Conservation (phyloP, 495 filamentous ascomycete species). For the Daldinia grandis region DNA sequence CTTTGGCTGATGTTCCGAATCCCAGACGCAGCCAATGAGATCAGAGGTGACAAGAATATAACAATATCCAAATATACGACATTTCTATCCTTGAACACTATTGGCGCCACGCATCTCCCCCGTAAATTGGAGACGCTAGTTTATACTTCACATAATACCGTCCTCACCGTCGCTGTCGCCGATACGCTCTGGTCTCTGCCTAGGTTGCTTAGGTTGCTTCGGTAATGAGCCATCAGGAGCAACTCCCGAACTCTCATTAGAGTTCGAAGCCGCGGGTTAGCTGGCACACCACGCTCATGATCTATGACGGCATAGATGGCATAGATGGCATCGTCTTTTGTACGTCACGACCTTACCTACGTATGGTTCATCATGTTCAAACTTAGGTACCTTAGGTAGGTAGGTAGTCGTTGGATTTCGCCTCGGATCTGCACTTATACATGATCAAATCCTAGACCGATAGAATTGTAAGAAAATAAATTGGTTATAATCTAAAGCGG, state of each 20-base stretch:
- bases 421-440: background rate
- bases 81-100: background rate
- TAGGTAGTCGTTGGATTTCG: background rate
- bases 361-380: background rate
- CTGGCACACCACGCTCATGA: background rate
- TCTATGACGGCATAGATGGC: conserved; percentile 23
- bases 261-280: background rate
- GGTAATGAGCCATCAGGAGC: background rate
- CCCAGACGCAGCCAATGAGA: conserved; percentile 15
- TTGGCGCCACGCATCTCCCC: conserved; percentile 3
- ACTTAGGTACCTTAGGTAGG: background rate
- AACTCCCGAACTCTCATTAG: background rate
- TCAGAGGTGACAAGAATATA: background rate
- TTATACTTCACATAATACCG: background rate
- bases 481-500: background rate
- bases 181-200: background rate
- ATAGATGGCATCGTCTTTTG: conserved; percentile 4
- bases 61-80: conserved; percentile 2
- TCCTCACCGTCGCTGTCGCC: background rate
- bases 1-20: conserved; percentile 15
- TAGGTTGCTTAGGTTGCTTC: background rate
- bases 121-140: conserved; percentile 1
- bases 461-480: background rate
- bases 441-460: conserved; percentile 2
- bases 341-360: conserved; percentile 13